A percentile compares a stretch with the other conserved stretches of the same genome.
Evolutionary conservation across 768 basidiomycete species (phyloP).

Genomic region (Serendipita sp.): DNA sequence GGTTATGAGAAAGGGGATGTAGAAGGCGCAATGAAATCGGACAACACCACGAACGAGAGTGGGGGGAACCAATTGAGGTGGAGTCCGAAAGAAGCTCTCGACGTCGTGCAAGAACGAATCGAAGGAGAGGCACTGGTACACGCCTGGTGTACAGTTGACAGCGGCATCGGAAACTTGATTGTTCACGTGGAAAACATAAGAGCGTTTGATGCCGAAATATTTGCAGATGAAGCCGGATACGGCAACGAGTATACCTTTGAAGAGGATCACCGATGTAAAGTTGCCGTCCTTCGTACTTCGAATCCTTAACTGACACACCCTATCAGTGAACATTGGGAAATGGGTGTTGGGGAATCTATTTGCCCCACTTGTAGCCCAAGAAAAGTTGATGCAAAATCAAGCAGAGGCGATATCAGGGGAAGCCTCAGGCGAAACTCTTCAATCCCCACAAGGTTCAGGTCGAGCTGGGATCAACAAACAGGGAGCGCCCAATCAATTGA

Average conservation of each 20-base stretch:
- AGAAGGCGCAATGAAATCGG: constrained; percentile 31
- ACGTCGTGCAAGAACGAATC: constrained; percentile 75
- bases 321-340: constrained; percentile 75
- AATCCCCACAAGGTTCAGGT: not conserved
- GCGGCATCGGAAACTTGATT: constrained; percentile 73
- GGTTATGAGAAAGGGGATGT: constrained; percentile 51
- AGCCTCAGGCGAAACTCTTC: not conserved
- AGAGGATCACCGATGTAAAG: constrained; percentile 71
- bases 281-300: constrained; percentile 5
- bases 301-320: constrained; percentile 1
- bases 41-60: not conserved
- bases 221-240: constrained; percentile 80
- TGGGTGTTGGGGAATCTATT: constrained; percentile 84
- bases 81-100: constrained; percentile 70
- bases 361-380: constrained; percentile 15
- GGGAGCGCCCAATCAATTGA: constrained; percentile 17
- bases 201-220: constrained; percentile 89
- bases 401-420: not conserved
- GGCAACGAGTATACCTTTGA: constrained; percentile 39
- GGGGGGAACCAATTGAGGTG: constrained; percentile 22
- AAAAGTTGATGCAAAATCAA: constrained; percentile 8
- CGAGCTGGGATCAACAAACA: constrained; percentile 9
- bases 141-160: constrained; percentile 79
- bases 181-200: constrained; percentile 66
- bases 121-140: constrained; percentile 83